A percentile compares a stretch with the other conserved stretches of the same genome.
Evolutionary conservation across 495 filamentous ascomycete species (phyloP).

Genomic region (Aspergillus baeticus): DNA sequence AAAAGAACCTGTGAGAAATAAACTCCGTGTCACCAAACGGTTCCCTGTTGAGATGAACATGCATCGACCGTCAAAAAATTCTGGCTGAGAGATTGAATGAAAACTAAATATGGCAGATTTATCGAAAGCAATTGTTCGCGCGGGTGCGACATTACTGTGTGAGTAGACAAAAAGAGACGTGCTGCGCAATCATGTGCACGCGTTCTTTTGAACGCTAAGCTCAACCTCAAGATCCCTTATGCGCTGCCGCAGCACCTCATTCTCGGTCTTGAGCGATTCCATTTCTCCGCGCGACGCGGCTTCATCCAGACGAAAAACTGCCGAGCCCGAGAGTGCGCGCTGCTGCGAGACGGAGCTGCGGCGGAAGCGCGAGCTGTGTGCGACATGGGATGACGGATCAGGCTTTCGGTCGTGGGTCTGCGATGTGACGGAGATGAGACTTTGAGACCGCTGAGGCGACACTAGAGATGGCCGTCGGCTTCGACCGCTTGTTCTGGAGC

Average conservation of each 20-base stretch:
- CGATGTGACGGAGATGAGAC: conserved; percentile 33
- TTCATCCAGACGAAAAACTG: conserved; percentile 62
- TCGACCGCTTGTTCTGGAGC: conserved; percentile 36
- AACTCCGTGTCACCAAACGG: not conserved
- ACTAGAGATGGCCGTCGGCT: conserved; percentile 45
- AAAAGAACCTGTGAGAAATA: not conserved
- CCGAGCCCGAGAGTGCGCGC: conserved; percentile 20
- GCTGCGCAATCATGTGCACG: conserved; percentile 14
- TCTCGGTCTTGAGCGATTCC: conserved; percentile 74
- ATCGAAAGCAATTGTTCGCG: too few species aligned
- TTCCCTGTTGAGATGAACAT: not conserved
- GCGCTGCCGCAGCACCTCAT: conserved; percentile 70
- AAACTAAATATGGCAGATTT: too few species aligned
- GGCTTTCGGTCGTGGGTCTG: conserved; percentile 19
- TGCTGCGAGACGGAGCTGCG: conserved; percentile 33
- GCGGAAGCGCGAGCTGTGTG: conserved; percentile 28
- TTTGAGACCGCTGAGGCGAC: conserved; percentile 42
- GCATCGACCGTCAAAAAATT: not conserved
- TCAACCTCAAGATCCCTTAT: conserved; percentile 82
- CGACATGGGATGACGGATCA: conserved; percentile 24
- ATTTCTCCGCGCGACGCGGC: conserved; percentile 64
- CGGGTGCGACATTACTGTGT: too few species aligned
- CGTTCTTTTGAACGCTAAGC: conserved; percentile 29
- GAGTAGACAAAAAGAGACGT: too few species aligned
- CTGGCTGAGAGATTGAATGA: not conserved